Conservation (phyloP, 208 protist genomes). For the Leishmania braziliensis region DNA sequence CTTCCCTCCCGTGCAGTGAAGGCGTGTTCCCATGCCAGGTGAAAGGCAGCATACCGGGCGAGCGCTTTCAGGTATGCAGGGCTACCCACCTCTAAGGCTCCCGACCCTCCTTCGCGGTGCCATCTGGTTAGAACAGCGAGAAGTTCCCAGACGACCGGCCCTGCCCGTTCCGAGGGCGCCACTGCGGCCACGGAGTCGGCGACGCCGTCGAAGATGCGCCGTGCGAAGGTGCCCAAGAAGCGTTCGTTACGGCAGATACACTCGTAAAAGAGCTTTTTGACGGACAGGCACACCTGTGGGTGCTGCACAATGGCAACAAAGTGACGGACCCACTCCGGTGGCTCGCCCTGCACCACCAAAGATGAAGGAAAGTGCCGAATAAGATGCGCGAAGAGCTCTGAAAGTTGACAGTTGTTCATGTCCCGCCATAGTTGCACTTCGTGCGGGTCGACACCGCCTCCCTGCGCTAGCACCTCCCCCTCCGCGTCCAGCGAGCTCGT, state of each 20-base stretch:
- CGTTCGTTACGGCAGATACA: conserved; percentile 2
- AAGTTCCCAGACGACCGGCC: conserved; percentile 8
- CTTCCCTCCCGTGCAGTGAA: neutral
- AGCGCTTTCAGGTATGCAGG: neutral
- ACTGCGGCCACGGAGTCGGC: conserved; percentile 4
- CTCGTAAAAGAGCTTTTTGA: neutral
- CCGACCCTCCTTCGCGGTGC: neutral
- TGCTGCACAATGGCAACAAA: neutral
- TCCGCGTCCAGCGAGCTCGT: neutral
- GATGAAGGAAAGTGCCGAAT: conserved; percentile 4
- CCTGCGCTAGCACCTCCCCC: neutral
- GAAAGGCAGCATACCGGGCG: conserved; percentile 9
- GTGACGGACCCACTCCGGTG: conserved; percentile 9
- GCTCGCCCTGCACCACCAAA: neutral
- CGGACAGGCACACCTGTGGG: neutral
- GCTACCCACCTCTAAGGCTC: neutral
- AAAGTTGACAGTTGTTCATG: neutral
- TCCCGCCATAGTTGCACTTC: conserved; percentile 3
- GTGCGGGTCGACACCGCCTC: neutral
- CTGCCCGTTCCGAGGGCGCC: neutral
- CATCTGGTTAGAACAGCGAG: neutral
- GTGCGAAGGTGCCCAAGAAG: conserved; percentile 3
- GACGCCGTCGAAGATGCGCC: conserved; percentile 11
- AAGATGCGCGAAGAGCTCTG: conserved; percentile 13
- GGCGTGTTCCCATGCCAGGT: conserved; percentile 2